Percentiles rank a stretch among this genome's conserved stretches.
Evolutionary conservation across 805 yeast genomes (phyloP).

Genomic region (Starmerella powellii): DNA sequence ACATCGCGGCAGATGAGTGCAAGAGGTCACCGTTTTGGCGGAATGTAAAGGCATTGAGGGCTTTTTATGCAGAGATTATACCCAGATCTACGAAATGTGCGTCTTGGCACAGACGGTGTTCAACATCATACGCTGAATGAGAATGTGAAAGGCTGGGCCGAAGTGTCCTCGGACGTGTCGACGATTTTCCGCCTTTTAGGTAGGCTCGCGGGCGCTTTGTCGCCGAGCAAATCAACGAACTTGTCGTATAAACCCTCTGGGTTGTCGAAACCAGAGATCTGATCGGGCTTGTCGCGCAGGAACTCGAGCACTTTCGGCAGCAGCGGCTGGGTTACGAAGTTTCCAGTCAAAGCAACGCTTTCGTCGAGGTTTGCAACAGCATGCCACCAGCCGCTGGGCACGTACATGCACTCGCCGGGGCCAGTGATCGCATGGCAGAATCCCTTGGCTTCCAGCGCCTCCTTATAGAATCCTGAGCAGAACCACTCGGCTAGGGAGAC

Average conservation of each 20-base stretch:
- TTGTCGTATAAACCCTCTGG: conserved; percentile 49
- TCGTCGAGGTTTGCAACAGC: conserved; percentile 68
- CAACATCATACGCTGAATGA: conserved; percentile 7
- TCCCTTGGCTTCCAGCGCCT: conserved; percentile 35
- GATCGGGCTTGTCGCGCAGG: conserved; percentile 52
- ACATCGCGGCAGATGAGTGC: too few relatives aligned
- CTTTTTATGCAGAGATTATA: not conserved
- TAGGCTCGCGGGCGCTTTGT: conserved; percentile 27
- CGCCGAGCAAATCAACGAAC: conserved; percentile 42
- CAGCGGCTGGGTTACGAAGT: conserved; percentile 60
- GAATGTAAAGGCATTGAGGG: too few relatives aligned
- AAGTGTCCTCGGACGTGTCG: not conserved
- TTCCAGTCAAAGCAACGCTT: conserved; percentile 70
- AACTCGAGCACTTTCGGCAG: conserved; percentile 54
- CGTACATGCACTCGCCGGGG: conserved; percentile 76
- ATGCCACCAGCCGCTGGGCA: conserved; percentile 98
- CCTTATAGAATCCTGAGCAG: conserved; percentile 65
- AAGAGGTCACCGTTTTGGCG: too few relatives aligned
- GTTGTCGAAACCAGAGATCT: conserved; percentile 59
- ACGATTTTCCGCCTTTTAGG: conserved; percentile 8
- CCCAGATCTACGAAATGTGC: too few relatives aligned
- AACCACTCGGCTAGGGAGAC: conserved; percentile 92
- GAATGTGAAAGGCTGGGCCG: conserved; percentile 13
- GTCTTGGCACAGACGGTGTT: too few relatives aligned
- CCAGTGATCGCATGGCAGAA: conserved; percentile 62